Evolutionary conservation across 2,329 filamentous ascomycete species (phyloP).

Genomic region (Fusarium duplospermum): DNA sequence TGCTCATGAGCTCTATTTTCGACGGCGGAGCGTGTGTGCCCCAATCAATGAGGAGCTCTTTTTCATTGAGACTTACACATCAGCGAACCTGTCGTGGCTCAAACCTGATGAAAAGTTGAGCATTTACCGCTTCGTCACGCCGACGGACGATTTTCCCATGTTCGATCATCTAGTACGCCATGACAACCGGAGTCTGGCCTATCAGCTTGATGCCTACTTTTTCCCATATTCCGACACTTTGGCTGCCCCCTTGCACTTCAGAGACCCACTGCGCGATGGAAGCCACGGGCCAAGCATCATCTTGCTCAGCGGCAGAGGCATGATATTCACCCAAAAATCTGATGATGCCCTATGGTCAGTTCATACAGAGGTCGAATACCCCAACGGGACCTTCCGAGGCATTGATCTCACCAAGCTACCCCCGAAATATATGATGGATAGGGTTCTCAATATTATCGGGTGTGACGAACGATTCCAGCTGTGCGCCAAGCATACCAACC

Average conservation of each 20-base stretch:
- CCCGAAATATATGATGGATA: neutral
- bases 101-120: neutral
- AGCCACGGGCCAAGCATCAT: neutral
- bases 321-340: neutral
- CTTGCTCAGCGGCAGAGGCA: neutral
- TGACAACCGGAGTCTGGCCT: neutral
- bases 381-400: neutral
- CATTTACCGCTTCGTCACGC: neutral
- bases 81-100: neutral
- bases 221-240: neutral
- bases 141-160: neutral
- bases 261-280: neutral
- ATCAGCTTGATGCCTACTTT: neutral
- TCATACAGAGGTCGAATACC: neutral
- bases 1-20: neutral
- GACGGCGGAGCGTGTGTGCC: neutral
- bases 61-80: neutral
- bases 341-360: neutral
- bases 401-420: neutral
- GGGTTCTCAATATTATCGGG: neutral
- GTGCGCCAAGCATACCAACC: neutral
- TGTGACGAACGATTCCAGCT: constrained; percentile 2
- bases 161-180: neutral
- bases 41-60: neutral
- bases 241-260: neutral